phyloP scores from a whole-genome alignment of 768 basidiomycete species.

The Chiua virens region DNA sequence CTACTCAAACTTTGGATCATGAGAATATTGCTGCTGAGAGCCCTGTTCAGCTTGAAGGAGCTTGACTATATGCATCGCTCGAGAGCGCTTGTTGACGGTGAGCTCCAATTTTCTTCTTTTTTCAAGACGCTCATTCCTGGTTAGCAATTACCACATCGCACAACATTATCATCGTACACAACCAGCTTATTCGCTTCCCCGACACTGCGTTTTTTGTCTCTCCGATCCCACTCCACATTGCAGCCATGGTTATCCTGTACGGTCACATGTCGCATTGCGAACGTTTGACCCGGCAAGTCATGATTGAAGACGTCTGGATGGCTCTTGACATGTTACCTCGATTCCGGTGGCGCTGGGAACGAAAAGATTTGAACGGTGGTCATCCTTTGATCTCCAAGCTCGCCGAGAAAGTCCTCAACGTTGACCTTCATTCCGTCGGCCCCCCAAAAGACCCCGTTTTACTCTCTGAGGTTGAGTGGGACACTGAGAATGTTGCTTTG shows the following conservation, averaged over 20 bases:
- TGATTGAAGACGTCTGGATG: constrained; percentile 81
- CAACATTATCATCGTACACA: constrained; percentile 84
- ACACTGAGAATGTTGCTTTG: constrained; percentile 36
- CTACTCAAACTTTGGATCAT: constrained; percentile 82
- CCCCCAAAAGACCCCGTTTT: constrained; percentile 41
- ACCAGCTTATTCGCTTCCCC: constrained; percentile 79
- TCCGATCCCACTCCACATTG: constrained; percentile 85
- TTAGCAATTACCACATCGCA: constrained; percentile 83
- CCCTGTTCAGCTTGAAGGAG: constrained; percentile 76
- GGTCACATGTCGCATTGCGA: constrained; percentile 82
- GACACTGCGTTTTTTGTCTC: constrained; percentile 88
- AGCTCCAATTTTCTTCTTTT: constrained; percentile 17
- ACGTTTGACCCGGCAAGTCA: constrained; percentile 59
- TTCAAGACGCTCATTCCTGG: constrained; percentile 5
- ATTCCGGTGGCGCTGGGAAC: constrained; percentile 91
- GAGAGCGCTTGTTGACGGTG: constrained; percentile 78
- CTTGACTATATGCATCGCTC: constrained; percentile 63
- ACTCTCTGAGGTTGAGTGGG: constrained; percentile 47
- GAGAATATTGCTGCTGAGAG: constrained; percentile 73
- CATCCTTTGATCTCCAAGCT: constrained; percentile 85
- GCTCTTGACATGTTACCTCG: constrained; percentile 86
- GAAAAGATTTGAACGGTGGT: constrained; percentile 75
- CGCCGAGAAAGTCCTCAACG: constrained; percentile 76
- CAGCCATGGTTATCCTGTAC: constrained; percentile 88
- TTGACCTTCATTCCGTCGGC: constrained; percentile 60